Evolutionary conservation across 306 rosid genomes (phyloP).

Genomic region (Nissolia schottii): DNA sequence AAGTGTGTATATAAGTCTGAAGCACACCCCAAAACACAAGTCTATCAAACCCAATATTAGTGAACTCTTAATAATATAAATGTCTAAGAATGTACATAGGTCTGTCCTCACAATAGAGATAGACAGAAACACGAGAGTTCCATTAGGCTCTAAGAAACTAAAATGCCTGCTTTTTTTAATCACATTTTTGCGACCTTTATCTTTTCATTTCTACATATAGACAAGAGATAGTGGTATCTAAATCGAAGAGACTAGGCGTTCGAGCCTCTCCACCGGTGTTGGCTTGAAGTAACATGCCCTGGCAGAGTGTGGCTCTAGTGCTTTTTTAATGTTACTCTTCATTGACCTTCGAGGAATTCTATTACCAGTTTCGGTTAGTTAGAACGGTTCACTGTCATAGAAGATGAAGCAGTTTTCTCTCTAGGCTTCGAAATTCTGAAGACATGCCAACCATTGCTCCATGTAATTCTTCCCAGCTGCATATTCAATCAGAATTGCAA

Average conservation of each 20-base stretch:
- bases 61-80: background rate
- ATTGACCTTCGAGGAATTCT: background rate
- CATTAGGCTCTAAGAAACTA: background rate
- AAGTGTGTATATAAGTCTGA: too few relatives aligned
- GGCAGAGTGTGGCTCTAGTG: background rate
- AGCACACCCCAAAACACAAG: background rate
- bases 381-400: background rate
- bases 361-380: background rate
- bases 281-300: background rate
- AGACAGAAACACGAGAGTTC: background rate
- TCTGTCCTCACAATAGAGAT: background rate
- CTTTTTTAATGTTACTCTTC: background rate
- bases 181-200: background rate
- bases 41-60: background rate
- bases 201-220: conserved; percentile 9
- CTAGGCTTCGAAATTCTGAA: conserved; percentile 39
- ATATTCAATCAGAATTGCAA: background rate
- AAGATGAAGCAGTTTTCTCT: conserved; percentile 4
- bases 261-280: background rate
- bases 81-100: background rate
- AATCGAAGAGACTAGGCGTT: background rate
- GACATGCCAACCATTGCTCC: conserved; percentile 59
- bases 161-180: background rate
- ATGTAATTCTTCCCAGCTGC: conserved; percentile 58
- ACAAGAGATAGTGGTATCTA: conserved; percentile 13